Conservation (phyloP, 1,139 yeast species). For the Blastobotrys buckinghamii region DNA sequence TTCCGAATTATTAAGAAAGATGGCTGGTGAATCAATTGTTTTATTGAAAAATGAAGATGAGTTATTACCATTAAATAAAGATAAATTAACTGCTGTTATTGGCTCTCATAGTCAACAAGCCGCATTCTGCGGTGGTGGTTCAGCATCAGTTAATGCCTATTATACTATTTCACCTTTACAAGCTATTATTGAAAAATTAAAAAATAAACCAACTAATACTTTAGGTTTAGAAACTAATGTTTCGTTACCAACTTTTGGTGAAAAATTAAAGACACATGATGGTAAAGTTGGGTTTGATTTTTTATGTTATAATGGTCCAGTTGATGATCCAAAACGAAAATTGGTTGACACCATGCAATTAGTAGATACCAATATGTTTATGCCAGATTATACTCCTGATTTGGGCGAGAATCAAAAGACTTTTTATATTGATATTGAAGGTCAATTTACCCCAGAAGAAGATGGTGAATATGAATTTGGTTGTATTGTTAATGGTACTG, state of each 20-base stretch:
- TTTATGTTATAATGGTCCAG: slow-evolving; percentile 40
- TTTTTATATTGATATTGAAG: slow-evolving; percentile 45
- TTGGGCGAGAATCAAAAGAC: slow-evolving; percentile 25
- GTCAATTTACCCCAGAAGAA: slow-evolving; percentile 42
- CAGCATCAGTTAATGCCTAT: slow-evolving; percentile 44
- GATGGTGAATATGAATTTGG: slow-evolving; percentile 49
- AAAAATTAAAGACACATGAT: slow-evolving; percentile 22
- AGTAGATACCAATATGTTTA: slow-evolving; percentile 37
- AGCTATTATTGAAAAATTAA: slow-evolving; percentile 35
- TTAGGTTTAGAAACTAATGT: slow-evolving; percentile 37
- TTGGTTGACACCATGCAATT: slow-evolving; percentile 37
- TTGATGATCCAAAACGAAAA: slow-evolving; percentile 31
- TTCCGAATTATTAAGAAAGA: slow-evolving; percentile 39
- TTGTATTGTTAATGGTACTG: slow-evolving; percentile 47
- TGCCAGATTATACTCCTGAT: slow-evolving; percentile 44
- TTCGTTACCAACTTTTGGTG: slow-evolving; percentile 32
- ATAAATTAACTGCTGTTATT: slow-evolving; percentile 42
- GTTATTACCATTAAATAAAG: slow-evolving; percentile 38
- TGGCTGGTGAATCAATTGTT: slow-evolving; percentile 47
- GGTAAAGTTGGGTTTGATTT: slow-evolving; percentile 43
- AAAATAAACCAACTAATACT: slow-evolving; percentile 30
- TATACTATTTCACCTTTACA: slow-evolving; percentile 44
- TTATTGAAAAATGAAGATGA: slow-evolving; percentile 46
- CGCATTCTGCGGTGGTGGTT: slow-evolving; percentile 48
- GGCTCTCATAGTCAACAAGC: slow-evolving; percentile 47